Evolutionary conservation across 768 basidiomycete species (phyloP).

Genomic region (Floccularia luteovirens): DNA sequence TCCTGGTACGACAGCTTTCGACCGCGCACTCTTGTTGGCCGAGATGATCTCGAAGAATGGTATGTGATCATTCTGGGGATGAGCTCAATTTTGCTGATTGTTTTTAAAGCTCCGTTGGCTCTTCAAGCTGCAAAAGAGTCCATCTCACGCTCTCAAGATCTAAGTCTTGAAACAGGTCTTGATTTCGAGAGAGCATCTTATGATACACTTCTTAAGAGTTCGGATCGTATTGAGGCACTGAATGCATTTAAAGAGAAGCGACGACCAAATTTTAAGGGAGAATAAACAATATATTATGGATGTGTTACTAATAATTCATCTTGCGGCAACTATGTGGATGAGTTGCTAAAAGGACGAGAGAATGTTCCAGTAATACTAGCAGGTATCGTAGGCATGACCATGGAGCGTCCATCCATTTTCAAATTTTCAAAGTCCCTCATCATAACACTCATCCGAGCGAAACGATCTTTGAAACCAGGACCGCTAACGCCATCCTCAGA

Average conservation of each 20-base stretch:
- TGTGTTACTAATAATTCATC: background rate
- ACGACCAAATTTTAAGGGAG: slow-evolving; percentile 70
- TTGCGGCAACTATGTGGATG: slow-evolving; percentile 6
- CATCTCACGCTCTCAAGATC: slow-evolving; percentile 71
- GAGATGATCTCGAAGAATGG: slow-evolving; percentile 62
- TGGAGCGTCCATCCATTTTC: slow-evolving; percentile 52
- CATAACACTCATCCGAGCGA: slow-evolving; percentile 73
- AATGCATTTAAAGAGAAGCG: slow-evolving; percentile 84
- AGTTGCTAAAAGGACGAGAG: slow-evolving; percentile 35
- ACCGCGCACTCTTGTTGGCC: slow-evolving; percentile 67
- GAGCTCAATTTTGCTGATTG: background rate
- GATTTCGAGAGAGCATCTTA: slow-evolving; percentile 88
- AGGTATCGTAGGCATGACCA: slow-evolving; percentile 51
- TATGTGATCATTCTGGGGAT: slow-evolving; percentile 16
- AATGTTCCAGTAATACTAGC: slow-evolving; percentile 47
- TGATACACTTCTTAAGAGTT: slow-evolving; percentile 63
- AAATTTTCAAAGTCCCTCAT: slow-evolving; percentile 82
- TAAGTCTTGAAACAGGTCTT: slow-evolving; percentile 80
- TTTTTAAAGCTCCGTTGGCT: slow-evolving; percentile 66
- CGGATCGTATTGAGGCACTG: slow-evolving; percentile 80
- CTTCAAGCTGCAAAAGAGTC: slow-evolving; percentile 85
- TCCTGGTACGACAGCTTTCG: slow-evolving; percentile 51
- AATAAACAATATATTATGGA: slow-evolving; percentile 32
- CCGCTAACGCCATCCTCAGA: slow-evolving; percentile 32
- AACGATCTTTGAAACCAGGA: slow-evolving; percentile 51